Evolutionary conservation across 1,284 basidiomycete species (phyloP), one percentile per base, ranked within the genome.

Genomic region (Limonomyces culmigenus): DNA sequence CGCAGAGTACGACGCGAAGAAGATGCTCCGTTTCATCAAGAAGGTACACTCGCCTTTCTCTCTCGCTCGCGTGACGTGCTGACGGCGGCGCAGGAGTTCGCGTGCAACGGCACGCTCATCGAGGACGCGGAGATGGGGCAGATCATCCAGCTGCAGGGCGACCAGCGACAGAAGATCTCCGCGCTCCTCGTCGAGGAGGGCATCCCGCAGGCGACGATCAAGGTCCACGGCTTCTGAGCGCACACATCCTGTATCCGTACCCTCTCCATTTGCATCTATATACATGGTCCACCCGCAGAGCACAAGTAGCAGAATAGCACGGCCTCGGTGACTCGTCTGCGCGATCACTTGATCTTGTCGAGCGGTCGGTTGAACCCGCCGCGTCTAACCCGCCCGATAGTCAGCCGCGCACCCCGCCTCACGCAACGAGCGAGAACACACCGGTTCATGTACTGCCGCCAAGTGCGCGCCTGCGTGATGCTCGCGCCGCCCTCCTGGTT

Each of bases 141-240:
- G 63, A 87, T 99, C 54, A 92, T 99, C 55, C 95, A 99, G 65
- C 78, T 99, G 47, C 95, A 98, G 60, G 95, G 95, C 47, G 95
- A 99, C 63, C 95, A 99, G 62, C 78, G 95, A 43, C 56, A 70
- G 55, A 88, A 93, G 72, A 92, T 95, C 50, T 74, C 74, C 48
- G 70, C 67, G 41, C 93, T 95, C 69, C 74, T 96, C 43, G 66
- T 70, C 45, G 75, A 83, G 44, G 73, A 83, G 48, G 83, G 78
- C 39, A 67, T 86, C 37, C 65, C 74, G 33, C 78, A 67, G 60
- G 52, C 58, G 45, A 77, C 70, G 35, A 84, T 86, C 65, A 88
- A 86, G 64, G 59, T 87, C 38, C 85, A 89, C 62, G 85, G 85
- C 45, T 88, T 87, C 73, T 89, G 60, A 69, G 45, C 39, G 31